Base-by-base conservation (phyloP, 2,329 filamentous ascomycete species). In the Penicillium frequentans region DNA sequence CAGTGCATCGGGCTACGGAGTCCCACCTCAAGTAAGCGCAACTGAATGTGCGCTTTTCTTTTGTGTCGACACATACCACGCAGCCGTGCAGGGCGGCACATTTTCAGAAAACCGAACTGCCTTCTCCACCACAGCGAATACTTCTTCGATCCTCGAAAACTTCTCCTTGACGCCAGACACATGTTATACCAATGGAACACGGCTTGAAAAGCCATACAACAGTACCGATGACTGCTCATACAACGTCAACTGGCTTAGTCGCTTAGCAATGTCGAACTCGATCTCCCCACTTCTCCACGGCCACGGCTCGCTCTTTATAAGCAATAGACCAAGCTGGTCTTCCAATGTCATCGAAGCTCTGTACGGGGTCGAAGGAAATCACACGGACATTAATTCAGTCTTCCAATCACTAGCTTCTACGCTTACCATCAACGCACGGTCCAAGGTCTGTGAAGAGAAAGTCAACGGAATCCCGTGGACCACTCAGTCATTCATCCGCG, bases 41-140 rank as follows among this genome's bases (percentile, higher is more conserved):
- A 64, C 64, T 2, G 61, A 70, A 52, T 69, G 66, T 31, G 57
- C 59, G 0, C 35, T 69, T 5, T 68, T 62, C 39, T 66, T 68
- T 43, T 68, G 66, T 49, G 57, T 69, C 23, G 33, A 63, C 6
- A 66, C 65, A 1, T 68, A 65, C 51, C 45, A 64, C 19, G 54
- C 64, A 7, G 43, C 42, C 7, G 62, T 70, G 1, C 48, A 52
- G 6, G 50, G 57, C 1, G 67, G 65, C 9, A 35, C 37, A 35
- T 63, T 64, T 48, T 58, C 49, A 1, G 68, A 68, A 48, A 61
- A 31, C 0, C n/a, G 54, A 14, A 50, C 58, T 2, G 52, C 58
- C 3, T 56, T 61, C 8, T 54, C 52, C 13, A 59, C 52, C 5
- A 45, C 48, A 8, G 55, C 61, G 13, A 68, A 66, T 23, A 33